phyloP scores from a whole-genome alignment of 1,284 basidiomycete genomes.

The Abortiporus biennis region DNA sequence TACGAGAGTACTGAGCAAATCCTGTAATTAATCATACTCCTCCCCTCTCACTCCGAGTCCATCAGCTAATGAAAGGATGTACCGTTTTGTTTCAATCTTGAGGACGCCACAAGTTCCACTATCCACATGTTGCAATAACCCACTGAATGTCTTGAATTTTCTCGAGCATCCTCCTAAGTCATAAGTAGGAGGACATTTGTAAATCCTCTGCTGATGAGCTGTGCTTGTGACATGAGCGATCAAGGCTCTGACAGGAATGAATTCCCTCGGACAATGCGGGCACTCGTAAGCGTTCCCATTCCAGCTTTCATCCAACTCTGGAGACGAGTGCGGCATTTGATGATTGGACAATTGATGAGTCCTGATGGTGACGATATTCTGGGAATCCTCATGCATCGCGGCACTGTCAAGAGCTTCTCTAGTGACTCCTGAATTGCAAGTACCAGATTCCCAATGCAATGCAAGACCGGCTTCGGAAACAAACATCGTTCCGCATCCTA shows the following conservation, averaged over 20 bases:
- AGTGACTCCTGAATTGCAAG: conserved; percentile 24
- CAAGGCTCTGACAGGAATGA: conserved; percentile 11
- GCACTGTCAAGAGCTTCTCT: conserved; percentile 22
- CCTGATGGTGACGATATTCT: conserved; percentile 26
- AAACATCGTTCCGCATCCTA: conserved; percentile 20
- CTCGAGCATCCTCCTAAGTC: conserved; percentile 17
- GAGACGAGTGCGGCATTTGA: not conserved
- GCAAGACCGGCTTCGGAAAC: conserved; percentile 25
- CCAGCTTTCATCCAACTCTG: conserved; percentile 6
- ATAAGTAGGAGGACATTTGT: conserved; percentile 14
- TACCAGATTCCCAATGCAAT: conserved; percentile 27
- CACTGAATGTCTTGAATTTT: conserved; percentile 23
- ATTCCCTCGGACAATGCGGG: conserved; percentile 15
- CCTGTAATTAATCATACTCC: too few species aligned
- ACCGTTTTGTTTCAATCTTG: too few species aligned
- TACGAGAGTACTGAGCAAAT: too few species aligned
- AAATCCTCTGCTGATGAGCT: conserved; percentile 20
- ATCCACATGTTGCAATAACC: conserved; percentile 26
- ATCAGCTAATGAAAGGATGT: too few species aligned
- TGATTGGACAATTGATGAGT: conserved; percentile 19
- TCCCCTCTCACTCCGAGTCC: too few species aligned
- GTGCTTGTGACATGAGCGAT: conserved; percentile 19
- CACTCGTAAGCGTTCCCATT: conserved; percentile 11
- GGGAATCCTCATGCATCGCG: conserved; percentile 19
- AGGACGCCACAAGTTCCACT: conserved; percentile 23